Percentiles rank a stretch among this genome's conserved stretches.
These are phyloP conservation scores for Stromatinia cepivora DNA, from an alignment of 2,329 filamentous ascomycete genomes.

Conservation along the genomic window DNA sequence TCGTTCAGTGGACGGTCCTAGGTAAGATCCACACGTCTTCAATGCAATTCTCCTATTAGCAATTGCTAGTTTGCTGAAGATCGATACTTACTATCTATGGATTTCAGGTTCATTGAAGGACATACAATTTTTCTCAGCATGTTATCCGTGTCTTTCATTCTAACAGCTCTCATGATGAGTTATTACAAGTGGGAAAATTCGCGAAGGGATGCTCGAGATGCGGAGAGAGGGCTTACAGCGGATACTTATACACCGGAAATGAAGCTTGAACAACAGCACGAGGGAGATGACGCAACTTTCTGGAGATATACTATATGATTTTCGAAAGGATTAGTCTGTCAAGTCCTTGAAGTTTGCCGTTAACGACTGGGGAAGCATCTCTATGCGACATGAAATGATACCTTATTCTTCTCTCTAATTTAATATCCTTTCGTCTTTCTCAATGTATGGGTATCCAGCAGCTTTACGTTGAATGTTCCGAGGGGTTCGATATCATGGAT, in stretches of 20 bases:
- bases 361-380: not conserved
- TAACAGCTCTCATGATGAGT: slow-evolving; percentile 56
- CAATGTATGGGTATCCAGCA: not conserved
- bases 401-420: not conserved
- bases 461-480: not conserved
- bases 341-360: not conserved
- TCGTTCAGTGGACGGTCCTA: slow-evolving; percentile 43
- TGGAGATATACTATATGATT: slow-evolving; percentile 54
- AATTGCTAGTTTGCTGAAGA: not conserved
- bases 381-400: not conserved
- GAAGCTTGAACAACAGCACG: slow-evolving; percentile 52
- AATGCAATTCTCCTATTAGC: not conserved
- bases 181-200: slow-evolving; percentile 59
- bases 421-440: not conserved
- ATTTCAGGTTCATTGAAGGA: slow-evolving; percentile 46
- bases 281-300: slow-evolving; percentile 58
- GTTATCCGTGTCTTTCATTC: slow-evolving; percentile 49
- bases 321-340: not conserved
- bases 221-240: slow-evolving; percentile 47
- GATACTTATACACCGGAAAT: slow-evolving; percentile 55
- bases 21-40: slow-evolving; percentile 36
- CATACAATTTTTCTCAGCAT: slow-evolving; percentile 49
- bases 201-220: slow-evolving; percentile 47
- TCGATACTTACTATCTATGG: not conserved
- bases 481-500: not conserved